Base-by-base conservation (phyloP, 495 filamentous ascomycete species). In the Xylaria palmicola region DNA sequence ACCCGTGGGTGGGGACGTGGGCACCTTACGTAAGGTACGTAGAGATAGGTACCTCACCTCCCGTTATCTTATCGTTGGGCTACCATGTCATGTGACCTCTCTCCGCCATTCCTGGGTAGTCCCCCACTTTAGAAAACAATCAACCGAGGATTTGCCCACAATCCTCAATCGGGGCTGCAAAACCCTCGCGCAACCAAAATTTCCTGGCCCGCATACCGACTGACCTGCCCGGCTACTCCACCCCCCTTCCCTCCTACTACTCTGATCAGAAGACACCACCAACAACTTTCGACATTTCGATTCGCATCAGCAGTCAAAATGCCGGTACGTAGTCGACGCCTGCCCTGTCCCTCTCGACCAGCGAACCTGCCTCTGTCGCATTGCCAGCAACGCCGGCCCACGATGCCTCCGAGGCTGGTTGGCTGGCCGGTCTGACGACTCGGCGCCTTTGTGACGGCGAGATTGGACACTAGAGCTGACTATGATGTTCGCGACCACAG, bases 281-380 rank as follows among this genome's bases (percentile, higher is more conserved):
- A 76, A 71, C 62, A 68, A 72, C 56, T 50, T 72, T 65, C 68
- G 68, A 70, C 74, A 66, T 71, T 78, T 68, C 64, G 75, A 72
- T 66, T 67, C 68, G 65, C 72, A 75, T 68, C 70, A 85, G 76
- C 77, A 79, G 83, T 86, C 86, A 90, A 88, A 83, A 91, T 91
- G 88, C 88, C 88, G 88, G 88, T 91, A 85, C 73, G 88, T 83
- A 75, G 54, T 40, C 53, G 29, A 27, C 2, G 19, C 8, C 37
- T 47, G 5, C 15, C 26, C 27, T 22, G 7, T 34, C 1, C 56
- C 3, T 29, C 17, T 4, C 22, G 9, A n/a, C 6, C 22, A 41
- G 24, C n/a, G 45, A 2, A 29, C 20, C 2, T 27, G 15, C 52
- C 22, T 32, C 47, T 45, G 15, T 26, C 49, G 37, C 48, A 22